A percentile compares a stretch with the other conserved stretches of the same genome.
Conservation (phyloP, 106 monocot genomes). For the Chionographis japonica region DNA sequence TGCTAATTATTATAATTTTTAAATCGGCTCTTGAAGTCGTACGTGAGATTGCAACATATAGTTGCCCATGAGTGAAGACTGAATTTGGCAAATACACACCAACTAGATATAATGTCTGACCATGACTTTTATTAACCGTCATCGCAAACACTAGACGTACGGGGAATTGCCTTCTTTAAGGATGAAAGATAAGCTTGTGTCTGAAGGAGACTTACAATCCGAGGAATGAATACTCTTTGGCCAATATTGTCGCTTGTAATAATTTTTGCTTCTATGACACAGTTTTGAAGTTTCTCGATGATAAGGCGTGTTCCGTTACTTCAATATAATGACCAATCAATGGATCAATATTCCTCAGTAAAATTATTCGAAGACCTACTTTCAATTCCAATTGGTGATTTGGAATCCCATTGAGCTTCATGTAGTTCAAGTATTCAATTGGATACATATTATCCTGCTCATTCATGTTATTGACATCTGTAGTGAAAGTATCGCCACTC, state of each 20-base stretch:
- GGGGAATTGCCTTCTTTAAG: neutral
- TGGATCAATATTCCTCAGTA: slow-evolving; percentile 2
- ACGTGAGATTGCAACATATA: too few relatives aligned
- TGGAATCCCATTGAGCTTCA: too few relatives aligned
- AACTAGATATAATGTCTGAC: neutral
- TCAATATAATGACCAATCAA: neutral
- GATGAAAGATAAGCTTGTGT: neutral
- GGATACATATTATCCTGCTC: too few relatives aligned
- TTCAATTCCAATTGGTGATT: neutral
- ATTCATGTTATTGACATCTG: too few relatives aligned
- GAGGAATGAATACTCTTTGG: neutral
- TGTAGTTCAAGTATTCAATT: too few relatives aligned
- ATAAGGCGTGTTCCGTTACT: slow-evolving; percentile 3
- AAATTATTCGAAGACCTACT: neutral
- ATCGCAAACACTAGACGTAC: neutral
- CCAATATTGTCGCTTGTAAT: slow-evolving; percentile 1
- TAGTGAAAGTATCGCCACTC: too few relatives aligned
- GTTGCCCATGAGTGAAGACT: too few relatives aligned
- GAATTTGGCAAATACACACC: too few relatives aligned
- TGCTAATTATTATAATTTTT: too few relatives aligned
- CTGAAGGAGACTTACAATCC: neutral
- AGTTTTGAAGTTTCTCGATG: neutral
- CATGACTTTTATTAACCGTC: slow-evolving; percentile 6
- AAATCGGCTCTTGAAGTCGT: too few relatives aligned
- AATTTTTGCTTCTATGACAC: neutral